A percentile compares a stretch with the other conserved stretches of the same genome.
Evolutionary conservation across 139 green algal genomes (phyloP).

Genomic region (Spirogloea muscicola): DNA sequence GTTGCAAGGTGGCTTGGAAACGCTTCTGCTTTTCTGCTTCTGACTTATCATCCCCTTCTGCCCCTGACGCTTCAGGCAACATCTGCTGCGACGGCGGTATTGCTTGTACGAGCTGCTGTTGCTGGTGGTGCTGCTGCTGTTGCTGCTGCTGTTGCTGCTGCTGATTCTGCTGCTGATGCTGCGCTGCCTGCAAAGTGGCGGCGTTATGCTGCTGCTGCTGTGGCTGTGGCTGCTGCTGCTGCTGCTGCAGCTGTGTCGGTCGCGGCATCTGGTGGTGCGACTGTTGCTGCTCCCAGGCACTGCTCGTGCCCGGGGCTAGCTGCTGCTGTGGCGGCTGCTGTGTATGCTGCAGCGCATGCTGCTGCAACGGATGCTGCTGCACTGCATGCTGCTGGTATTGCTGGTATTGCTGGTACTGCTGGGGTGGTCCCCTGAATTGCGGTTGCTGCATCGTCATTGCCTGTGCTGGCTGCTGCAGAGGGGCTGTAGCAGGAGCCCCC

Average conservation of each 20-base stretch:
- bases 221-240: slow-evolving; percentile 23
- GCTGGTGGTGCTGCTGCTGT: slow-evolving; percentile 34
- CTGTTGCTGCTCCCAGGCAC: neutral
- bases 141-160: slow-evolving; percentile 13
- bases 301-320: neutral
- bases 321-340: neutral
- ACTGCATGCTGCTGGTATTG: neutral
- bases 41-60: too few relatives aligned
- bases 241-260: slow-evolving; percentile 20
- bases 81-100: too few relatives aligned
- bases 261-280: slow-evolving; percentile 22
- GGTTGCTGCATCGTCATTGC: neutral
- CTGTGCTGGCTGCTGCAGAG: neutral
- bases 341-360: slow-evolving; percentile 27
- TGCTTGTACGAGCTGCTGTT: too few relatives aligned
- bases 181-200: slow-evolving; percentile 5
- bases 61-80: too few relatives aligned
- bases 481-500: too few relatives aligned
- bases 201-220: slow-evolving; percentile 4
- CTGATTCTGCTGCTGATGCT: slow-evolving; percentile 15
- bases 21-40: too few relatives aligned
- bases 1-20: too few relatives aligned
- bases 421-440: neutral
- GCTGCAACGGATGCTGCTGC: neutral
- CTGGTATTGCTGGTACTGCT: slow-evolving; percentile 4